These are phyloP conservation scores for Amoebophrya sp. DNA, from an alignment of 169 alveolate species.

Conservation along the genomic window DNA sequence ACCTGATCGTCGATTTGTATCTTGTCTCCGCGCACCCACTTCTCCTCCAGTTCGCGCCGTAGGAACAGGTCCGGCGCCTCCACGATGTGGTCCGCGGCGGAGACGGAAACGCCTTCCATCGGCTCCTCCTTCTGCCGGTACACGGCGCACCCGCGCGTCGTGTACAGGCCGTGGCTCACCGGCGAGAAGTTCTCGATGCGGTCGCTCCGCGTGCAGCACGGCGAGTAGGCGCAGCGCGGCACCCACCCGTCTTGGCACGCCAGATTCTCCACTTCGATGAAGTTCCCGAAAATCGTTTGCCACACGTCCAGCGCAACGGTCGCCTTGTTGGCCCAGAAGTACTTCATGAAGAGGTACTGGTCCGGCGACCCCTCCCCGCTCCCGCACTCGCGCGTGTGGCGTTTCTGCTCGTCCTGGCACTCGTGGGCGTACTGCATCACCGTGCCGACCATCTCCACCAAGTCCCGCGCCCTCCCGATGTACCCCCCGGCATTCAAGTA, in stretches of 20 bases:
- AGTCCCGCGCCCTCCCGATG: neutral
- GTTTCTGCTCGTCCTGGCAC: neutral
- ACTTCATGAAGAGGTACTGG: conserved; percentile 24
- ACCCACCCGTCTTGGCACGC: conserved; percentile 33
- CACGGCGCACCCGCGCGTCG: conserved; percentile 18
- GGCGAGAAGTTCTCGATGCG: conserved; percentile 17
- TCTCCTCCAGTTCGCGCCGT: neutral
- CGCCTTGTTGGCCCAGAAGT: conserved; percentile 25
- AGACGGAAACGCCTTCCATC: neutral
- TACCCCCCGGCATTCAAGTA: conserved; percentile 28
- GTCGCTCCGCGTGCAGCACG: conserved; percentile 34
- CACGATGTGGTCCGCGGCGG: neutral
- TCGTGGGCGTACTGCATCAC: neutral
- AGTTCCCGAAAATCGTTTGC: conserved; percentile 32
- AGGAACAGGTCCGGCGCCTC: conserved; percentile 1
- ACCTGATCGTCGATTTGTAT: neutral
- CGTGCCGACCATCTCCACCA: conserved; percentile 18
- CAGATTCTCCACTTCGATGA: conserved; percentile 10
- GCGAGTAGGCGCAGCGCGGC: conserved; percentile 28
- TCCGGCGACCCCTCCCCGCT: neutral
- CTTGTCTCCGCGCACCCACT: neutral
- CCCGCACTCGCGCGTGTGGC: neutral
- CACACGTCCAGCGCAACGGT: conserved; percentile 23
- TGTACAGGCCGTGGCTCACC: conserved; percentile 23
- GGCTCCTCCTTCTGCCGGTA: conserved; percentile 15